Evolutionary conservation across 2,329 filamentous ascomycete genomes (phyloP), one percentile per base, ranked within the genome.

Genomic region (Botryotinia convoluta): DNA sequence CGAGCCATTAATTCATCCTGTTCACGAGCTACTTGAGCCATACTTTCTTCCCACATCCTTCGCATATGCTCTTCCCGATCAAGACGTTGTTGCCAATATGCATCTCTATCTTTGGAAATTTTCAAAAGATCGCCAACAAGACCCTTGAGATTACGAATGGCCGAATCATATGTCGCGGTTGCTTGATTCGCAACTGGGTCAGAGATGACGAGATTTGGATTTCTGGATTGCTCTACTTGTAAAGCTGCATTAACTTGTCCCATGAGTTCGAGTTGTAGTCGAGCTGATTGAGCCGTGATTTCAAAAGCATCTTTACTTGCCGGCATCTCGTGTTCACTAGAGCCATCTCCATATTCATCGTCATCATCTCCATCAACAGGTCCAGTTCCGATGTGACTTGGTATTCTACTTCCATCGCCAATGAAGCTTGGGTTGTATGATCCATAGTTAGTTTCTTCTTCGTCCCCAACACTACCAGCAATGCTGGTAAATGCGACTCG

Each of bases 1-100:
- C 91, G 92, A 51, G 90, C 93, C 81, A 98, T 94, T 1, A 99
- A 87, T 69, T 94, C 89, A 82, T 98, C 96, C 79, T 99, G 96
- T 81, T 99, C 96, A 72, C 90, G 91, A 29, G 95, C 96, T n/a
- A 99, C 92, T 79, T 95, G 91, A 16, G 96, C 94, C 96, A 99
- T 98, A 83, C 95, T 98, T 79, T 99, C 96, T 83, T 99, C 96
- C 96, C 96, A 99, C 90, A 99, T 93, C 74, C 93, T 91, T 54
- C 96, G 90, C 84, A 98, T 92, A 81, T 97, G 93, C 61, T 91
- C 91, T 83, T 99, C 96, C 71, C 94, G 91, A 77, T 97, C 95
- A 59, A 99, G 86, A 22, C 95, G 91, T 81, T 97, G 97, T 82
- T 98, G 95, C 96, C 96, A 99, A 81, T 97, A 97, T 0, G 94